Conservation (phyloP, 768 basidiomycete species). For the Podaxis mareebaensis region DNA sequence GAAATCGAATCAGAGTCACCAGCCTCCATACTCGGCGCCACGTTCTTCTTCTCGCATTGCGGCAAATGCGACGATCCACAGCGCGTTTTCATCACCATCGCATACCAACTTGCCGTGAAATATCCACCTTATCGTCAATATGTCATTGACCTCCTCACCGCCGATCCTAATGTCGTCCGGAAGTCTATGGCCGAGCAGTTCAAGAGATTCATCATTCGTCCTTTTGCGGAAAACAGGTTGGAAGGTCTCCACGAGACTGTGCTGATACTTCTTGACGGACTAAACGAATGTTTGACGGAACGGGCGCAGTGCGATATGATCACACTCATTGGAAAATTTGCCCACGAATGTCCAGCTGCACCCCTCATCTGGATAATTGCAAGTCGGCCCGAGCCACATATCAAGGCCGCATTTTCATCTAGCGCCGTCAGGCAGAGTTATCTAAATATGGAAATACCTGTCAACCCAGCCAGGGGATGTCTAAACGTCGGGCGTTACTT, state of each 20-base stretch:
- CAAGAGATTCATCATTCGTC: constrained; percentile 16
- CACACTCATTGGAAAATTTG: constrained; percentile 1
- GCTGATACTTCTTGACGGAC: constrained; percentile 25
- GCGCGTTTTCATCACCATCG: constrained; percentile 23
- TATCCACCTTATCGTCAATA: constrained; percentile 5
- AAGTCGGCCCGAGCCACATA: constrained; percentile 28
- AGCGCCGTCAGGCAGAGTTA: background rate
- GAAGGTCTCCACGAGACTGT: background rate
- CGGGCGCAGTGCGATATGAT: constrained; percentile 19
- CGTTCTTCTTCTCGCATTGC: constrained; percentile 24
- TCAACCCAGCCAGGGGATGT: constrained; percentile 15
- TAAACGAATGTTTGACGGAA: constrained; percentile 26
- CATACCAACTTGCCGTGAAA: constrained; percentile 22
- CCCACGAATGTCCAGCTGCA: background rate
- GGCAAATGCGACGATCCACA: constrained; percentile 1
- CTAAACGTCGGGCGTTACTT: constrained; percentile 22
- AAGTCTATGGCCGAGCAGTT: constrained; percentile 17
- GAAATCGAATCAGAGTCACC: background rate
- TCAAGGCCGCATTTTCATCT: constrained; percentile 16
- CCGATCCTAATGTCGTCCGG: constrained; percentile 9
- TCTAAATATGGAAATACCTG: constrained; percentile 1
- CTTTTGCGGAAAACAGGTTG: constrained; percentile 3
- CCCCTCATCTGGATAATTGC: constrained; percentile 26
- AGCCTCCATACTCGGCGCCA: constrained; percentile 16
- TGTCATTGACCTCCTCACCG: constrained; percentile 12